Evolutionary conservation across 108 stramenopile species (phyloP), one percentile per base, ranked within the genome.

Genomic region (Pseudonitzschia multiseries): DNA sequence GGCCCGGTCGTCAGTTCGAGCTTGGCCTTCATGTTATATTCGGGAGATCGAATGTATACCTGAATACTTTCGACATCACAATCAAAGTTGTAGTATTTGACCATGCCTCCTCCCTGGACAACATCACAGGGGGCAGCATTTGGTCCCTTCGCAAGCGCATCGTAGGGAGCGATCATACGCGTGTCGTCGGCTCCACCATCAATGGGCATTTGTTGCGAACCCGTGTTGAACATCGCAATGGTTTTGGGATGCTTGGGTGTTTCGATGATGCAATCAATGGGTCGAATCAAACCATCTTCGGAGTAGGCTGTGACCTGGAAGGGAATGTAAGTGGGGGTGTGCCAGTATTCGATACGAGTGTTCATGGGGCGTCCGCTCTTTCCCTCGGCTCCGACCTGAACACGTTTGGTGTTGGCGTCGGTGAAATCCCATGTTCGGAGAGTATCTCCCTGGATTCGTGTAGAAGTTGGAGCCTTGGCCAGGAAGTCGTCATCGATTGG

Each of bases 171-270:
- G 40, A 62, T 62, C 36, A 62, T 40, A 8, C 61, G 33, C 0
- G 61, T 62, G 20, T 62, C 61, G 31, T 62, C 32, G n/a, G 29
- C 29, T 9, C 33, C 61, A 21, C 27, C 61, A 33, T 31, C 32
- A 12, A 62, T 9, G 14, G 61, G 61, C 61, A 62, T 62, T 62
- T 62, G 61, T 62, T 62, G 61, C 36, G 61, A 62, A 24, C 27
- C 61, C 14, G 61, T 62, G 36, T 62, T 62, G 33, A 40, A 62
- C 29, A 62, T 33, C 4, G 32, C 61, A 62, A 62, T 62, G 22
- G 61, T 62, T 40, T 62, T 62, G 29, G 61, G 61, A n/a, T 62
- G 61, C 36, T 62, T 62, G 33, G 61, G 61, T 33, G 61, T 62
- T 40, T 62, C 61, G 31, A 62, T 62, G 29, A 62, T 62, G 36